Percentiles rank a stretch among this genome's conserved stretches.
These are phyloP conservation scores for Phanerochaete carnosa DNA, from an alignment of 768 basidiomycete species.

Conservation along the genomic window DNA sequence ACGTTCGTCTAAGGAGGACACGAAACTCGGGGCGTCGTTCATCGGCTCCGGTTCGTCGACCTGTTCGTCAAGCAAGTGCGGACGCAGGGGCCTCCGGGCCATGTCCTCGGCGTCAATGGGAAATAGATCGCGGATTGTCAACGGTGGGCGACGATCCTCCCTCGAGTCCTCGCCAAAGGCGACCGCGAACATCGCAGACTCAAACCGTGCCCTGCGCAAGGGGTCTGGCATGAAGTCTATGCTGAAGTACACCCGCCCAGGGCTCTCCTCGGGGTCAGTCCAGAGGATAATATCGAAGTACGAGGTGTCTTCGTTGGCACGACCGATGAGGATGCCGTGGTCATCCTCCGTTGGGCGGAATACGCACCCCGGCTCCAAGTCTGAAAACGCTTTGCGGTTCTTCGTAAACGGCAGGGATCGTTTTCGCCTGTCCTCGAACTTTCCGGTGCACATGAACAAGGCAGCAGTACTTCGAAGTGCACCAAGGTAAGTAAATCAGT, in stretches of 20 bases:
- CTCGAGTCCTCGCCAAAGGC: neutral
- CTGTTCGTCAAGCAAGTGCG: neutral
- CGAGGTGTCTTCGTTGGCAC: neutral
- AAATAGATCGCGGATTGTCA: neutral
- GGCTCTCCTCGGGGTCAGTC: neutral
- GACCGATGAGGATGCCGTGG: neutral
- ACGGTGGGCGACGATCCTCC: neutral
- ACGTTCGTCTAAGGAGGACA: neutral
- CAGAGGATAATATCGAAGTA: neutral
- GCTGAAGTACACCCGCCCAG: neutral
- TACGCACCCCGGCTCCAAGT: neutral
- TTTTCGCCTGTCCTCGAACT: neutral
- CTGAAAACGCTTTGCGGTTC: neutral
- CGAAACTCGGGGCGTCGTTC: neutral
- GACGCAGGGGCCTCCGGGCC: neutral
- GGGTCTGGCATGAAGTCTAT: neutral
- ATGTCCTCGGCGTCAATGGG: neutral
- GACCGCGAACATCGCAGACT: neutral
- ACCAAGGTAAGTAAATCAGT: neutral
- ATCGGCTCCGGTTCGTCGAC: neutral
- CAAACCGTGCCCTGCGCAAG: neutral
- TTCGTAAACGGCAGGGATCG: neutral
- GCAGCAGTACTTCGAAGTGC: neutral
- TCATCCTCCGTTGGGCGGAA: neutral
- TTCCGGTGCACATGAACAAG: neutral